Conservation (phyloP, 768 basidiomycete species). For the Xanthoconium stramineum region DNA sequence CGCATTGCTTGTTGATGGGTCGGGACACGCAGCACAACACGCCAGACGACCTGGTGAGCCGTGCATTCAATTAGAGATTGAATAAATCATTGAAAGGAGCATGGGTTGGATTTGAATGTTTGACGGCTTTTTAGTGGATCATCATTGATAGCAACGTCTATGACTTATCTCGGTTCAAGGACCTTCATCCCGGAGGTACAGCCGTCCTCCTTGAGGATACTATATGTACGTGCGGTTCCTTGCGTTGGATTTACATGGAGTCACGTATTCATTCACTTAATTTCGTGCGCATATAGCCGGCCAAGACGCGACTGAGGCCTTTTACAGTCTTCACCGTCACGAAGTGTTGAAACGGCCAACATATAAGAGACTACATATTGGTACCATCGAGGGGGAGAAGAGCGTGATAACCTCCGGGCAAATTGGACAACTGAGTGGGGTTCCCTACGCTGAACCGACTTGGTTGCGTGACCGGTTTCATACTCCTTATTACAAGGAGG, state of each 20-base stretch:
- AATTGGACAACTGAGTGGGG: slow-evolving; percentile 55
- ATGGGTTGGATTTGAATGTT: not conserved
- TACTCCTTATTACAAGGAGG: slow-evolving; percentile 75
- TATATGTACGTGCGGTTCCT: not conserved
- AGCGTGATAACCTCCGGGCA: slow-evolving; percentile 44
- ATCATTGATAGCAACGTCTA: slow-evolving; percentile 69
- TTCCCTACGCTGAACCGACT: slow-evolving; percentile 79
- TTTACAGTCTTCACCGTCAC: slow-evolving; percentile 73
- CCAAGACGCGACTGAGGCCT: slow-evolving; percentile 75
- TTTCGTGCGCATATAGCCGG: slow-evolving; percentile 63
- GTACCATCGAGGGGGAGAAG: slow-evolving; percentile 57
- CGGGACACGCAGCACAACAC: slow-evolving; percentile 62
- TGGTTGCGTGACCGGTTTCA: slow-evolving; percentile 67
- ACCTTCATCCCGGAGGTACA: slow-evolving; percentile 12
- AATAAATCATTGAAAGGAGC: not conserved
- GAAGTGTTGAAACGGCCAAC: slow-evolving; percentile 66
- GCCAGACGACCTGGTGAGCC: slow-evolving; percentile 62
- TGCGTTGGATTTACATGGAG: not conserved
- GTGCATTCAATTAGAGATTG: not conserved
- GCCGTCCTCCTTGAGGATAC: not conserved
- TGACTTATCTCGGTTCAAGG: slow-evolving; percentile 74
- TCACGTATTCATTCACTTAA: not conserved
- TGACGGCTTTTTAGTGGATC: not conserved
- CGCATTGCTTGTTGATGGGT: not conserved
- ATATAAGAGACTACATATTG: slow-evolving; percentile 23